Base-by-base conservation (phyloP, 495 filamentous ascomycete genomes). In the Polyplosphaeria fusca region DNA sequence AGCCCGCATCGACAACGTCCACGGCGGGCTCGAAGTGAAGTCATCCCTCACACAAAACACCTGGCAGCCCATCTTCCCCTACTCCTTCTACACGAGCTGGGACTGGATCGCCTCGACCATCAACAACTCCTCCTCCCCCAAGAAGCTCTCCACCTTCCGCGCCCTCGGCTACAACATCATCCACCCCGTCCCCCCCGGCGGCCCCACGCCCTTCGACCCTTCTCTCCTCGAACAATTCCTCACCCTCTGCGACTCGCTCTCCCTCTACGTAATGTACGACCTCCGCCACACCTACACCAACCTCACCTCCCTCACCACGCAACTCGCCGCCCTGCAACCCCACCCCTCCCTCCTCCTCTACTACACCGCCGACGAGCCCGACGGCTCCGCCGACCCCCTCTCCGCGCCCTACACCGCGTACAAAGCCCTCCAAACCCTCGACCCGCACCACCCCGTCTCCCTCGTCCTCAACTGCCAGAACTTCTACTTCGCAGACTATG, bases 301-400 rank as follows among this genome's bases (percentile, higher is more conserved):
- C 61, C 58, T 72, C 0, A 78, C 75, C 0, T 68, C 73, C 19
- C 76, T 86, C 0, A 62, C 64, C 5, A 64, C 76, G 30, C 79
- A 84, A 39, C 77, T 87, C 38, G 66, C 73, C 4, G 65, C 68
- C 3, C 75, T 82, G 26, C 77, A 76, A 45, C 58, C 75, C n/a
- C 73, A 74, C 12, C 77, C 74, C 5, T 77, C 72, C n/a, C 67
- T 88, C 3, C 77, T 86, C 18, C 73, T 79, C 5, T 88, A 84
- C 70, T 88, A 86, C 73, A 81, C 77, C 0, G 80, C 77, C 2
- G 85, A 89, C 54, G 85, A 88, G 54, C 84, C 85, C 13, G 86
- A 88, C 65, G 86, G 86, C 9, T 77, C 77, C 68, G 72, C 77
- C 52, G 77, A 85, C 60, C 74, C 83, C 12, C 77, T 86, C 23